Evolutionary conservation across 441 rosid species (phyloP).

Genomic region (Breynia disticha): DNA sequence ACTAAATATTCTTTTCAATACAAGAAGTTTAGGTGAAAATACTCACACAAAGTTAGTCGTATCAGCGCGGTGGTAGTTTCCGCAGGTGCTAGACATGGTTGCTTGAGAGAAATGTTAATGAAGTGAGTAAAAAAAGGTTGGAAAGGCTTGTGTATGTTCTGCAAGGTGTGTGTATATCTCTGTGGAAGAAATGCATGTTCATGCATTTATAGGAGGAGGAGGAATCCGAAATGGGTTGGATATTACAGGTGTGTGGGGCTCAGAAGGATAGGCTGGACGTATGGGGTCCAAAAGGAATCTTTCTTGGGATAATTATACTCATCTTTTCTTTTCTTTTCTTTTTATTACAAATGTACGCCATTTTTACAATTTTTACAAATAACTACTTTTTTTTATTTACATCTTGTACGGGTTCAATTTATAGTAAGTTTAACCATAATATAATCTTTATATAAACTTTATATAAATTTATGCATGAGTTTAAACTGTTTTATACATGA

Average conservation of each 20-base stretch:
- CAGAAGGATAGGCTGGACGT: not conserved
- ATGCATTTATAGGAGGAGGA: constrained; percentile 34
- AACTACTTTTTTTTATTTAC: too few species aligned
- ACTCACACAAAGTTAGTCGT: constrained; percentile 66
- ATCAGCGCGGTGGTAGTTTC: constrained; percentile 70
- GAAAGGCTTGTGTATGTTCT: constrained; percentile 12
- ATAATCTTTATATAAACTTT: too few species aligned
- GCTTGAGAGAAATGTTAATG: not conserved
- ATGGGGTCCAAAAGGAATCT: constrained; percentile 23
- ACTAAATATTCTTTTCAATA: too few species aligned
- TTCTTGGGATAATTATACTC: too few species aligned
- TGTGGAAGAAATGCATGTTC: not conserved
- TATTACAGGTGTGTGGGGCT: not conserved
- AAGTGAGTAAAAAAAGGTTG: not conserved
- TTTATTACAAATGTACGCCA: too few species aligned
- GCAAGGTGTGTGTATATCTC: not conserved
- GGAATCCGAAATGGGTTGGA: not conserved
- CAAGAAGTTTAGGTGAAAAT: not conserved
- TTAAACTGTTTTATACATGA: too few species aligned
- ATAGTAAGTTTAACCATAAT: too few species aligned
- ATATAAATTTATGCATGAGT: too few species aligned
- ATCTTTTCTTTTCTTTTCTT: too few species aligned
- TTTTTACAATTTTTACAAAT: too few species aligned
- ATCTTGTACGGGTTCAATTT: too few species aligned
- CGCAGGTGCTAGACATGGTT: constrained; percentile 66